phyloP scores from a whole-genome alignment of 1,284 basidiomycete genomes.

The Heterobasidion irregulare region DNA sequence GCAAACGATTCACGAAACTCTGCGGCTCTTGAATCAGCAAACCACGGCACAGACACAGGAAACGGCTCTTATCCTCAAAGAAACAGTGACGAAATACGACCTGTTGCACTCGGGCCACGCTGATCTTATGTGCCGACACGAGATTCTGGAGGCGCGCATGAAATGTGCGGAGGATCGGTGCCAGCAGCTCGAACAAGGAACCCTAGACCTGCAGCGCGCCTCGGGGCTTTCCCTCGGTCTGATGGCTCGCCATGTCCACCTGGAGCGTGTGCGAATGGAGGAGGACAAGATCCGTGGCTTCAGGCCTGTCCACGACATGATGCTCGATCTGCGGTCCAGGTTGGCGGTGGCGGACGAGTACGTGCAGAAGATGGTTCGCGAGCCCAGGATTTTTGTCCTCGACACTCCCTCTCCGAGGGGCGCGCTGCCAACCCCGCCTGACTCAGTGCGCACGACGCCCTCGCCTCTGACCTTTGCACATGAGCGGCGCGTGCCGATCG shows the following conservation, averaged over 20 bases:
- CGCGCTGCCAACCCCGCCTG: background rate
- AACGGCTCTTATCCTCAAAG: background rate
- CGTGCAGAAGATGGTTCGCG: slow-evolving; percentile 1
- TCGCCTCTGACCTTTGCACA: background rate
- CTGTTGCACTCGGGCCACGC: slow-evolving; percentile 4
- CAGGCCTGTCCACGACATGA: slow-evolving; percentile 1
- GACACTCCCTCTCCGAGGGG: background rate
- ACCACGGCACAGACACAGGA: background rate
- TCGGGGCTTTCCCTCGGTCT: slow-evolving; percentile 2
- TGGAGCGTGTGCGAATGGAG: background rate
- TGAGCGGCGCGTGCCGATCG: background rate
- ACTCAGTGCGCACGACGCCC: background rate
- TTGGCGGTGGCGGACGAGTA: slow-evolving; percentile 3
- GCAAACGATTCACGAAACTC: background rate
- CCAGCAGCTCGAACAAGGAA: background rate
- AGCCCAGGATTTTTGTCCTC: background rate
- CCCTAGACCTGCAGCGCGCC: background rate
- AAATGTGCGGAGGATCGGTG: background rate
- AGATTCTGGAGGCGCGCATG: background rate
- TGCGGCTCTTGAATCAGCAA: background rate
- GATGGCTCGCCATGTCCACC: slow-evolving; percentile 1
- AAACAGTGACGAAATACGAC: background rate
- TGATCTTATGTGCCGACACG: slow-evolving; percentile 1
- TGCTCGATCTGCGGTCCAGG: slow-evolving; percentile 3
- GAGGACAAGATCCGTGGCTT: background rate